A percentile compares a stretch with the other conserved stretches of the same genome.
phyloP scores from a whole-genome alignment of 495 filamentous ascomycete genomes.

The Pyronema omphalodes region DNA sequence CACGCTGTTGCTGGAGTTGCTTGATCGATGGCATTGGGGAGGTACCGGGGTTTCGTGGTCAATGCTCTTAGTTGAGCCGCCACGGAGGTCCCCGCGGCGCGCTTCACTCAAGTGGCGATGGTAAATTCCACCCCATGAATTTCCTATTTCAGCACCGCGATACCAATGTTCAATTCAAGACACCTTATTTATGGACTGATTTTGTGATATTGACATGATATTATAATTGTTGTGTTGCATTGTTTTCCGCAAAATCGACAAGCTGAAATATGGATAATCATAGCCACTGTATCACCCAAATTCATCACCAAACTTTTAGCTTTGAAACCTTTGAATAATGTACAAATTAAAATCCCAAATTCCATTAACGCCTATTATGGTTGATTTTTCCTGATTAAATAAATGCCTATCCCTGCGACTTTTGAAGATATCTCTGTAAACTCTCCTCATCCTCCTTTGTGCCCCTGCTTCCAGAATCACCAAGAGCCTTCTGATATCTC shows the following conservation, averaged over 20 bases:
- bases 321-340: neutral
- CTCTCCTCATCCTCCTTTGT: neutral
- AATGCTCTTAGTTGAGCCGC: neutral
- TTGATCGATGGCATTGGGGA: neutral
- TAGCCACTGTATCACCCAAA: too few relatives aligned
- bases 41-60: neutral
- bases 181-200: too few relatives aligned
- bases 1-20: neutral
- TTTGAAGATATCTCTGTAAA: neutral
- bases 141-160: too few relatives aligned
- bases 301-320: too few relatives aligned
- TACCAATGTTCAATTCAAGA: too few relatives aligned
- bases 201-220: too few relatives aligned
- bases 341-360: neutral
- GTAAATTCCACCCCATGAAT: too few relatives aligned
- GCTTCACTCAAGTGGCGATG: too few relatives aligned
- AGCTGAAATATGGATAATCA: too few relatives aligned
- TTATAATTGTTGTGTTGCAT: too few relatives aligned
- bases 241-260: too few relatives aligned
- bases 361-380: neutral
- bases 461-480: neutral
- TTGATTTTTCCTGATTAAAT: neutral
- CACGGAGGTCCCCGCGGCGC: neutral
- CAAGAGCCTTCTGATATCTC: slow-evolving; percentile 41
- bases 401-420: neutral